These are phyloP conservation scores for Diutina rugosa DNA, from an alignment of 1,139 yeast species.

Conservation along the genomic window DNA sequence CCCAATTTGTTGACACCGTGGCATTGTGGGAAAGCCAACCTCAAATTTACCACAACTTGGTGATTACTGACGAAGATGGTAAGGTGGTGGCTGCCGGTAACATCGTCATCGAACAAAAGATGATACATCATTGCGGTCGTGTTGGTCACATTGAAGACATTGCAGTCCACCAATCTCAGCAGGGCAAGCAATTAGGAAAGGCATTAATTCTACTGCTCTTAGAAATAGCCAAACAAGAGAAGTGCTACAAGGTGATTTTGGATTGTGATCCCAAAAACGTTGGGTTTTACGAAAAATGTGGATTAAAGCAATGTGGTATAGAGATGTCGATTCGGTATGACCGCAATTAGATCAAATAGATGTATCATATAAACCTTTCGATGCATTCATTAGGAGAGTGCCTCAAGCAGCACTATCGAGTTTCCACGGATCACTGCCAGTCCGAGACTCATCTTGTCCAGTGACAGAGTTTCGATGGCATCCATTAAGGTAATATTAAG, in stretches of 20 bases:
- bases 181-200: constrained; percentile 73
- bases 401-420: constrained; percentile 40
- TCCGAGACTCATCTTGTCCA: constrained; percentile 44
- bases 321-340: constrained; percentile 45
- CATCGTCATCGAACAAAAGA: constrained; percentile 43
- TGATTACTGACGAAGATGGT: constrained; percentile 37
- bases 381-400: background rate
- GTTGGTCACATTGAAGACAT: constrained; percentile 97
- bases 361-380: background rate
- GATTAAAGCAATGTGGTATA: constrained; percentile 48
- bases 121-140: constrained; percentile 66
- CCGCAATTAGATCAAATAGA: background rate
- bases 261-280: constrained; percentile 80
- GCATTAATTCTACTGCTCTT: constrained; percentile 52
- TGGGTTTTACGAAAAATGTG: constrained; percentile 84
- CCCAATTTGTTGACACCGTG: constrained; percentile 29
- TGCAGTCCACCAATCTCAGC: constrained; percentile 63
- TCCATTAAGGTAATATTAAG: constrained; percentile 64
- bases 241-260: constrained; percentile 80
- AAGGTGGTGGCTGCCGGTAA: constrained; percentile 36
- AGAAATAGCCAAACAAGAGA: constrained; percentile 40
- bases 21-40: constrained; percentile 35
- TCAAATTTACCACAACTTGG: constrained; percentile 42
- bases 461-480: constrained; percentile 31
- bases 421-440: constrained; percentile 50